Percentiles rank a stretch among this genome's conserved stretches.
Conservation (phyloP, 2,329 filamentous ascomycete genomes). For the Aspergillus niger region DNA sequence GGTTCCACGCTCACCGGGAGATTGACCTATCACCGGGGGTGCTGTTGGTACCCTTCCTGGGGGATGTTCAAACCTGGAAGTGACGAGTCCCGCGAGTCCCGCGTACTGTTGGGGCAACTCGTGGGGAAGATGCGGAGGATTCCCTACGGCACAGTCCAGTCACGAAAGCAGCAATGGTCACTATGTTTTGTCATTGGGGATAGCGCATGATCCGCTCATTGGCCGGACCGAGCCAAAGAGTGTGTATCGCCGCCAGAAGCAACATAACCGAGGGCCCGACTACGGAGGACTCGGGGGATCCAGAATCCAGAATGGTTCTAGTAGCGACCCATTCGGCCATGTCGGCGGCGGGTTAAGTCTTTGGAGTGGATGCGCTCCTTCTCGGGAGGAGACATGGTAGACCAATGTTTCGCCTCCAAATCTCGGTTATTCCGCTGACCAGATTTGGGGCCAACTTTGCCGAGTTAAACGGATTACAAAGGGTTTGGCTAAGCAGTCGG, state of each 20-base stretch:
- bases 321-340: slow-evolving; percentile 4
- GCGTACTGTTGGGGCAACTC: slow-evolving; percentile 5
- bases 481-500: neutral
- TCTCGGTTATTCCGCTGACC: slow-evolving; percentile 7
- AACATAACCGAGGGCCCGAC: slow-evolving; percentile 12
- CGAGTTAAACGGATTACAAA: neutral
- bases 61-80: slow-evolving; percentile 14
- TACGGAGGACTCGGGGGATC: neutral
- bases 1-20: slow-evolving; percentile 1
- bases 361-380: slow-evolving; percentile 13
- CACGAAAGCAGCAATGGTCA: slow-evolving; percentile 13
- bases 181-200: slow-evolving; percentile 6
- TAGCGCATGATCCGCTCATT: slow-evolving; percentile 10
- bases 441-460: neutral
- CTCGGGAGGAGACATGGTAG: neutral
- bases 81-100: slow-evolving; percentile 20
- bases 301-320: slow-evolving; percentile 1
- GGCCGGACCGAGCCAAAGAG: slow-evolving; percentile 5
- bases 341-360: slow-evolving; percentile 16
- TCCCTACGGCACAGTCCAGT: slow-evolving; percentile 23
- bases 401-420: slow-evolving; percentile 7
- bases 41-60: slow-evolving; percentile 10
- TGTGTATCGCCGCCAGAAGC: neutral
- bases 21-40: slow-evolving; percentile 6
- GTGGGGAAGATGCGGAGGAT: slow-evolving; percentile 29